Base-by-base conservation (phyloP, 2,329 filamentous ascomycete species). In the Colletotrichum shisoi region DNA sequence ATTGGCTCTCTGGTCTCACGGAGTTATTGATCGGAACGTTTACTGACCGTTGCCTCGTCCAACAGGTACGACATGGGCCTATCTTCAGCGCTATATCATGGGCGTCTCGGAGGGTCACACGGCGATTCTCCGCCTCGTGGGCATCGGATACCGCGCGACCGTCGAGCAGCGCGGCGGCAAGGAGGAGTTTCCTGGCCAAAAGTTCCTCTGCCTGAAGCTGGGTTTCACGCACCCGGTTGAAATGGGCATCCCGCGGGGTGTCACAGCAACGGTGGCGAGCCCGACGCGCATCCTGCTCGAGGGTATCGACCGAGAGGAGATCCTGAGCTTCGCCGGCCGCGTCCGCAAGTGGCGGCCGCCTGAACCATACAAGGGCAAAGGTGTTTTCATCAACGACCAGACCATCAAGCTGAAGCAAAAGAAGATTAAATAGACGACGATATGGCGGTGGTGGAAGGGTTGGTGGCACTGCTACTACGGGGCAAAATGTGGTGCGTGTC, bases 361-460 rank as follows among this genome's bases (percentile, higher is more conserved):
- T 37, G 95, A 99, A 82, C 95, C 95, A 71, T 99, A 99, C 81
- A 99, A 99, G 87, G 95, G 95, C 72, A 98, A 99, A 88, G 95
- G 95, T 73, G 96, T 99, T 73, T 99, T 98, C 78, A 90, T 99
- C 74, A 96, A 98, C 76, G 93, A 94, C 70, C 93, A 99, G 85
- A 97, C 93, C 37, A 97, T 99, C 82, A 96, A 91, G 85, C 79
- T 99, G 80, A 99, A 99, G 89, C 91, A 92, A 75, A 99, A 97
- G 90, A 95, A 94, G 87, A 93, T 94, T 79, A 94, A 94, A 85
- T 95, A 89, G 82, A 75, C 52, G 82, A 75, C 54, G 72, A 60
- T 52, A 24, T 46, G 49, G 34, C 39, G 45, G 44, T 27, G 46
- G 46, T 52, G 46, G 40, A 49, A 24, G 42, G 42, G 4, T 34